Percentiles rank a stretch among this genome's conserved stretches.
phyloP scores from a whole-genome alignment of 345 rosid genomes.

The Salix brachista region DNA sequence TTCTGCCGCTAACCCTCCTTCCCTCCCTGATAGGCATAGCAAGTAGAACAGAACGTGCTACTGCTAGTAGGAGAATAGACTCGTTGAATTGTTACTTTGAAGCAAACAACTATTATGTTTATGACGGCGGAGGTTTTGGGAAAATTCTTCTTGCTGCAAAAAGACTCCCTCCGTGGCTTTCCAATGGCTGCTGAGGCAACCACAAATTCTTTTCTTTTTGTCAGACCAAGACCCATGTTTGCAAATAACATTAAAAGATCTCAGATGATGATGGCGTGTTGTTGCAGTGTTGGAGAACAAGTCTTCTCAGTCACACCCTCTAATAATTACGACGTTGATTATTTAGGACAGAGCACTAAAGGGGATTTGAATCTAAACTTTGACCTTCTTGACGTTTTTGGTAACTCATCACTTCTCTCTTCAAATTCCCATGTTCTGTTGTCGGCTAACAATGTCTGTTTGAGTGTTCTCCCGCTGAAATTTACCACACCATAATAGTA shows the following conservation, averaged over 20 bases:
- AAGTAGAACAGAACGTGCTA: no score
- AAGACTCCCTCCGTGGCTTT: not conserved
- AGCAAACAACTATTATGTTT: not conserved
- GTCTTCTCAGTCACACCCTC: slow-evolving; percentile 71
- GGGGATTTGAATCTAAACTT: slow-evolving; percentile 85
- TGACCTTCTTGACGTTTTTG: slow-evolving; percentile 56
- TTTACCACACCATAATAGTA: no score
- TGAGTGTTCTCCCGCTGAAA: not conserved
- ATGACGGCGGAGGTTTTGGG: not conserved
- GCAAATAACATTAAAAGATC: not conserved
- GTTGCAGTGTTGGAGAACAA: slow-evolving; percentile 35
- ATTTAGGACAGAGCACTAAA: slow-evolving; percentile 87
- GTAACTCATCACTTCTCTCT: slow-evolving; percentile 19
- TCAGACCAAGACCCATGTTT: not conserved
- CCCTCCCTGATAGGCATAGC: no score
- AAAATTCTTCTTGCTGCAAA: not conserved
- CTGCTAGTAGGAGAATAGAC: no score
- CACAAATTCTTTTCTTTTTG: not conserved
- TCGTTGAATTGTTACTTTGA: not conserved
- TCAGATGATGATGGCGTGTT: not conserved
- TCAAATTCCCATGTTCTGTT: not conserved
- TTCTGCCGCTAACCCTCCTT: no score
- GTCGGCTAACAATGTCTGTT: not conserved
- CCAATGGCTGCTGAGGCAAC: not conserved
- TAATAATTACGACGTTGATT: slow-evolving; percentile 64